Percentiles rank a stretch among this genome's conserved stretches.
Conservation (phyloP, 345 rosid genomes). For the Gynandropsis gynandra region DNA sequence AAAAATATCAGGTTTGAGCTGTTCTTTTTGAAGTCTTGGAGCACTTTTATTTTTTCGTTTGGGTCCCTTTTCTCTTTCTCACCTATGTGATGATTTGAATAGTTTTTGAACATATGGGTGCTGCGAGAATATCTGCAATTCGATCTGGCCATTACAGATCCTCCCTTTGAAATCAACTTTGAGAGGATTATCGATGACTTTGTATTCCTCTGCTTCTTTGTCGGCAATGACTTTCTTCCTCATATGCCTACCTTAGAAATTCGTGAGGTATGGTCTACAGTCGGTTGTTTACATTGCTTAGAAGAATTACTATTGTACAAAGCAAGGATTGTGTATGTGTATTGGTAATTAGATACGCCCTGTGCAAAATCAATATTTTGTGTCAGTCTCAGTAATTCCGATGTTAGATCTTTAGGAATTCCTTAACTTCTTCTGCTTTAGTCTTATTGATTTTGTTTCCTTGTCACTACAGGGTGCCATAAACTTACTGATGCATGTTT, state of each 20-base stretch:
- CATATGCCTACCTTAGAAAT: conserved; percentile 99
- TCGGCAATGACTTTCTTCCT: conserved; percentile 98
- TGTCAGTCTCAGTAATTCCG: neutral
- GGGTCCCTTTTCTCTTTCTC: conserved; percentile 6
- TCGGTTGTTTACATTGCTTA: conserved; percentile 13
- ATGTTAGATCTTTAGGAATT: neutral
- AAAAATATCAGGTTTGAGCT: conserved; percentile 85
- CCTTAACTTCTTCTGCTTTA: neutral
- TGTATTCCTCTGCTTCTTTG: conserved; percentile 95
- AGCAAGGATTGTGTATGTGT: conserved; percentile 1
- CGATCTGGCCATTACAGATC: conserved; percentile 71
- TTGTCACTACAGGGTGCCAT: conserved; percentile 76
- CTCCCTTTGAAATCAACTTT: conserved; percentile 74
- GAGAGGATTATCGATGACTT: conserved; percentile 94
- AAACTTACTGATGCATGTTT: conserved; percentile 81
- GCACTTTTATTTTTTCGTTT: neutral
- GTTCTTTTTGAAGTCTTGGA: conserved; percentile 8
- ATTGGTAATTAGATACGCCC: conserved; percentile 7
- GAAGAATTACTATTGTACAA: neutral
- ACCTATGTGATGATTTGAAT: conserved; percentile 20
- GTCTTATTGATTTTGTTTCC: conserved; percentile 12
- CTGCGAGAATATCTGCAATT: conserved; percentile 81
- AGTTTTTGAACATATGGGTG: conserved; percentile 94
- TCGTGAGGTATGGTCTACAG: conserved; percentile 62
- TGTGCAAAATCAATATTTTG: conserved; percentile 1